phyloP scores from a whole-genome alignment of 176 grass and related monocot species.

The Eragrostis nindensis region DNA sequence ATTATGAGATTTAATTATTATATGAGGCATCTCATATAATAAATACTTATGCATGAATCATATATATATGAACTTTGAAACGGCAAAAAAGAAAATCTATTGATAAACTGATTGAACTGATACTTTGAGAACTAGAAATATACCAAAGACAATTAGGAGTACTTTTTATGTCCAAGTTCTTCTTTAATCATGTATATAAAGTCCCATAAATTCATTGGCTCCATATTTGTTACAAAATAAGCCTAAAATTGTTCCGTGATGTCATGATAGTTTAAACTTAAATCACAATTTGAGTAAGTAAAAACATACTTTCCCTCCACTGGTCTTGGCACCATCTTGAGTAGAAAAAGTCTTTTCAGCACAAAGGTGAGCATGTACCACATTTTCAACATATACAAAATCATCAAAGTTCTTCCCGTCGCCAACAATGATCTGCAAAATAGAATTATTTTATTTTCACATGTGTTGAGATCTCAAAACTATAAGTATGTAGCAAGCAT shows the following conservation, averaged over 20 bases:
- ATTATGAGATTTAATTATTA: no score
- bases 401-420: slow-evolving; percentile 77
- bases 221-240: slow-evolving; percentile 86
- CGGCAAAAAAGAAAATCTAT: no score
- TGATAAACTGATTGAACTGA: no score
- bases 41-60: no score
- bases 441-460: not conserved
- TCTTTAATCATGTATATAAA: slow-evolving; percentile 57
- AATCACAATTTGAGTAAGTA: not conserved
- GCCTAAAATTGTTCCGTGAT: slow-evolving; percentile 41
- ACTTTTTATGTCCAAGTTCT: slow-evolving; percentile 80
- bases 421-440: slow-evolving; percentile 61
- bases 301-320: slow-evolving; percentile 64
- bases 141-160: not conserved
- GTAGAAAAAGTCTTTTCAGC: slow-evolving; percentile 64
- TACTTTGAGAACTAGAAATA: no score
- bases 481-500: no score
- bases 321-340: slow-evolving; percentile 46
- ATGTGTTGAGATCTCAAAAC: no score
- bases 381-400: slow-evolving; percentile 91
- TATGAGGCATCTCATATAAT: no score
- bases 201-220: slow-evolving; percentile 76
- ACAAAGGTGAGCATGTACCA: slow-evolving; percentile 78
- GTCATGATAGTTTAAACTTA: not conserved
- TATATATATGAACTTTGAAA: no score